Base-by-base conservation (phyloP, 225 moss, liverwort and hornwort genomes). In the Sphagnum contortum region DNA sequence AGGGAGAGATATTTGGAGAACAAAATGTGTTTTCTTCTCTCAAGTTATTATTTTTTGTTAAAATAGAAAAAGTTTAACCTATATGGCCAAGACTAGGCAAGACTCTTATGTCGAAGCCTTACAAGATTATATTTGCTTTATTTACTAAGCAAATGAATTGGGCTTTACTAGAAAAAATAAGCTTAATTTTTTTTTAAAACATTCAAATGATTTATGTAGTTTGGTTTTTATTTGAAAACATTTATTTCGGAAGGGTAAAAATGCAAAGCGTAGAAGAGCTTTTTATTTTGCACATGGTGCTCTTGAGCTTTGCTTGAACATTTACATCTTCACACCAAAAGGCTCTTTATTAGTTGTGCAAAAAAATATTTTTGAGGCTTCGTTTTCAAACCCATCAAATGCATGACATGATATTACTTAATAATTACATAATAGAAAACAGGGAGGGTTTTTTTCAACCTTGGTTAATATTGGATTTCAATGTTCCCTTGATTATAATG, bases 1-100 rank as follows among this genome's bases (percentile, higher is more conserved):
- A 29, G 4, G 12, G 14, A n/a, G 14, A n/a, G 58, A 58, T 12
- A 58, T n/a, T n/a, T n/a, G n/a, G n/a, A n/a, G 3, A 89, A 92
- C 47, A 89, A 92, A 61, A 76, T 87, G 48, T 9, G 11, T 63
- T 63, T 12, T 48, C 10, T 63, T 63, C 46, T 3, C 3, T 63
- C 3, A 45, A 47, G 1, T 29, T 47, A 14, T 44, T 44, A 2
- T n/a, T 12, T 9, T 63, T 63, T 63, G 58, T 59, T 59, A 7
- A 9, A 52, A 9, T 5, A 52, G 2, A 52, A 9, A 52, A 52
- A 52, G 52, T 9, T 52, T 52, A 52, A 52, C 52, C 52, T 52
- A 52, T 52, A 52, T 9, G 52, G 52, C 9, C 52, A 52, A 0
- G 52, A 52, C 52, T 9, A 9, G 9, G 52, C 52, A 52, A 52